A percentile compares a stretch with the other conserved stretches of the same genome.
These are phyloP conservation scores for Rosa hybrid DNA, from an alignment of 331 rosid genomes.

Conservation along the genomic window DNA sequence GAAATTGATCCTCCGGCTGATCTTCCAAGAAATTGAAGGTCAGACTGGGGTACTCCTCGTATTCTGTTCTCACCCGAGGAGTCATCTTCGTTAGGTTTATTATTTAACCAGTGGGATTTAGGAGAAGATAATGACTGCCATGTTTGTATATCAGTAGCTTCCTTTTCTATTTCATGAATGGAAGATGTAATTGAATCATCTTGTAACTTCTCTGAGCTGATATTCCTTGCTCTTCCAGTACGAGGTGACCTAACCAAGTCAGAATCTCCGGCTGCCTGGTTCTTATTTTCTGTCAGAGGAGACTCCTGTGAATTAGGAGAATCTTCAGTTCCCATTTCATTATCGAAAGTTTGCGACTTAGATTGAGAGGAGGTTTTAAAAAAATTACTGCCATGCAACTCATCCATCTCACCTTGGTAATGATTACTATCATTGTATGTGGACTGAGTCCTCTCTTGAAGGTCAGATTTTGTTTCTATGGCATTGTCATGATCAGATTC, in stretches of 20 bases:
- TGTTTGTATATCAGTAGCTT: neutral
- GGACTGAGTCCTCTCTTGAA: neutral
- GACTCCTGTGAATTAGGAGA: constrained; percentile 4
- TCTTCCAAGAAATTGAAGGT: neutral
- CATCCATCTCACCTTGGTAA: constrained; percentile 24
- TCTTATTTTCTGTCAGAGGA: neutral
- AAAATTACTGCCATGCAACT: constrained; percentile 15
- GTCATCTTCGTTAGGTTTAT: neutral
- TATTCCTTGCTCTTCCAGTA: neutral
- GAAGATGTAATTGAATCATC: neutral
- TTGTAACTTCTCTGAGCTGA: neutral
- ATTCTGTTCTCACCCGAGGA: neutral
- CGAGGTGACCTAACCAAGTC: neutral
- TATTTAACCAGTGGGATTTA: neutral
- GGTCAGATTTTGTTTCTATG: neutral
- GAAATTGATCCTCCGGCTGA: constrained; percentile 6
- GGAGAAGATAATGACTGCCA: neutral
- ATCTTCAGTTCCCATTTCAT: constrained; percentile 19
- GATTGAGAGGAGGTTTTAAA: constrained; percentile 1
- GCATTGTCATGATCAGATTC: neutral
- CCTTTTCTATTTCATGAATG: neutral
- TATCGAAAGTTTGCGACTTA: neutral
- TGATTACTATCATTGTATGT: neutral
- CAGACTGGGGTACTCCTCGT: neutral
- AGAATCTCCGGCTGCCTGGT: neutral